Evolutionary conservation across 148 eudicot species (phyloP).

Genomic region (Camellia japonica): DNA sequence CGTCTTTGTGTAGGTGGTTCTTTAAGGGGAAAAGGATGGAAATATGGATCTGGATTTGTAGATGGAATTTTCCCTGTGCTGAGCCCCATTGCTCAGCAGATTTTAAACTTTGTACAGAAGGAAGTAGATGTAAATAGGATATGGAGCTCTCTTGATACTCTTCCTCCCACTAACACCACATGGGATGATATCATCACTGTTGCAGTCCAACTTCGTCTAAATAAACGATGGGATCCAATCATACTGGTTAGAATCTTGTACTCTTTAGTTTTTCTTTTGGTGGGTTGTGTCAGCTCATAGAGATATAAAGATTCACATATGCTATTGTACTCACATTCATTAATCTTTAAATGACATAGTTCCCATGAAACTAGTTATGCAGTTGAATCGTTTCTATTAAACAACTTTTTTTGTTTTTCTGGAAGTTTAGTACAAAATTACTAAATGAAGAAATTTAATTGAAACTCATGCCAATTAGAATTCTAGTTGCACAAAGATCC

Average conservation of each 20-base stretch:
- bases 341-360: not conserved
- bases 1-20: slow-evolving; percentile 56
- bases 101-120: slow-evolving; percentile 53
- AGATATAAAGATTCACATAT: not conserved
- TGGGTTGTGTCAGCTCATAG: not conserved
- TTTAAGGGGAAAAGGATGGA: slow-evolving; percentile 83
- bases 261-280: not conserved
- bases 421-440: not conserved
- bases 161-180: slow-evolving; percentile 62
- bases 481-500: not conserved
- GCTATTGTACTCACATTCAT: not conserved
- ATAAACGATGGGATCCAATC: slow-evolving; percentile 66
- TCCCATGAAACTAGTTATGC: not conserved
- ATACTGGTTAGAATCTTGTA: slow-evolving; percentile 39
- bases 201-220: slow-evolving; percentile 70
- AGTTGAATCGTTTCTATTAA: not conserved
- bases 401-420: not conserved
- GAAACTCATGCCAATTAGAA: not conserved
- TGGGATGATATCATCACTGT: slow-evolving; percentile 81
- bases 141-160: slow-evolving; percentile 57
- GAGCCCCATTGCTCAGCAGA: slow-evolving; percentile 62
- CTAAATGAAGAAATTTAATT: not conserved
- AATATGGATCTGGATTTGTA: slow-evolving; percentile 87
- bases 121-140: slow-evolving; percentile 52
- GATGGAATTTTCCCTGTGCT: slow-evolving; percentile 86